phyloP scores from a whole-genome alignment of 2,329 filamentous ascomycete genomes.

The Verticillium isaacii region DNA sequence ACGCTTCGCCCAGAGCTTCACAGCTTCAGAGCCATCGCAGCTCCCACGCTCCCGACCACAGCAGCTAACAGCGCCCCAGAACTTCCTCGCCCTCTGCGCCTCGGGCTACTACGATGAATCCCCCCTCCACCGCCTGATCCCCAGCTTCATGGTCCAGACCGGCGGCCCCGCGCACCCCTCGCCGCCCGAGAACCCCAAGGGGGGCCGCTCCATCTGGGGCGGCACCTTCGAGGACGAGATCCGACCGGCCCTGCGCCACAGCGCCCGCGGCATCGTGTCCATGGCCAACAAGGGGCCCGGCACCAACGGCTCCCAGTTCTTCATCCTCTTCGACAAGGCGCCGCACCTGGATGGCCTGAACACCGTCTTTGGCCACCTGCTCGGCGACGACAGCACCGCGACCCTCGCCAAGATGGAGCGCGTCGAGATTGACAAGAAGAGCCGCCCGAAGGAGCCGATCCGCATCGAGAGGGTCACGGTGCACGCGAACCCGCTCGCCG shows the following conservation, averaged over 20 bases:
- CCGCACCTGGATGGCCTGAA: conserved; percentile 80
- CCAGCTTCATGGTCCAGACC: conserved; percentile 75
- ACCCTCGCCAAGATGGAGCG: conserved; percentile 69
- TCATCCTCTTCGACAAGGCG: conserved; percentile 71
- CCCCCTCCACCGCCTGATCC: conserved; percentile 76
- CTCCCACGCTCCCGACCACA: neutral
- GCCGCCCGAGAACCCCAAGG: conserved; percentile 57
- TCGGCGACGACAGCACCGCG: conserved; percentile 58
- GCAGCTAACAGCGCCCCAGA: conserved; percentile 49
- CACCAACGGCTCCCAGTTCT: conserved; percentile 78
- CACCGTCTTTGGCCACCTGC: conserved; percentile 74
- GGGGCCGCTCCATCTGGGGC: conserved; percentile 70
- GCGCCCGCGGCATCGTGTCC: conserved; percentile 63
- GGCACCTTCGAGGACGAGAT: conserved; percentile 77
- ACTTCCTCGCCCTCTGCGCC: conserved; percentile 83
- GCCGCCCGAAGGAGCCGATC: conserved; percentile 61
- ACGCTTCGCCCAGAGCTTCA: conserved; percentile 16
- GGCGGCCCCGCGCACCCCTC: conserved; percentile 54
- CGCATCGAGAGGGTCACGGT: conserved; percentile 66
- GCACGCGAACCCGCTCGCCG: conserved; percentile 75
- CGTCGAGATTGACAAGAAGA: conserved; percentile 73
- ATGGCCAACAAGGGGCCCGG: conserved; percentile 76
- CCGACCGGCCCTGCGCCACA: conserved; percentile 63
- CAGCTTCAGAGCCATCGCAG: neutral
- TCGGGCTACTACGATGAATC: conserved; percentile 71